phyloP scores from a whole-genome alignment of 352 stramenopile species.

The Globisporangium spinosum region DNA sequence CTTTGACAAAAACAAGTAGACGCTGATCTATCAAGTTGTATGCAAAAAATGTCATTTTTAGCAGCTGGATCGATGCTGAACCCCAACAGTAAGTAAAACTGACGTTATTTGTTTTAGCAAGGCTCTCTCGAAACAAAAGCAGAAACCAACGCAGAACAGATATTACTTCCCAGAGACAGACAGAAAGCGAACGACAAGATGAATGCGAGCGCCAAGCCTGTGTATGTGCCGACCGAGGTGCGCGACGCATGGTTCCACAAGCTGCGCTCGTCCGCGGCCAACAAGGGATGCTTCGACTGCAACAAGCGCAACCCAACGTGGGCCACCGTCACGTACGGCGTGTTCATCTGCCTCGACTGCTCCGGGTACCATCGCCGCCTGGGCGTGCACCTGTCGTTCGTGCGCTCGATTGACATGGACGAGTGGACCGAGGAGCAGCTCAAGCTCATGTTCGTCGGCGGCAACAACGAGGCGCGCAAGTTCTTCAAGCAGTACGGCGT shows the following conservation, averaged over 20 bases:
- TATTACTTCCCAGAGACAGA: neutral
- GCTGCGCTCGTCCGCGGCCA: conserved; percentile 65
- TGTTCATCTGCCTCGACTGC: conserved; percentile 96
- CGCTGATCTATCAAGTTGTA: neutral
- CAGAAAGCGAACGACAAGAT: conserved; percentile 14
- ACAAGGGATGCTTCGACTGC: conserved; percentile 96
- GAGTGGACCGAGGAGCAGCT: conserved; percentile 95
- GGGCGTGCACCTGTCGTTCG: conserved; percentile 93
- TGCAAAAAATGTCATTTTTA: neutral
- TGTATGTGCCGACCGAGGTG: conserved; percentile 69
- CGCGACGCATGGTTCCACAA: conserved; percentile 88
- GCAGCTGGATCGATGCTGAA: neutral
- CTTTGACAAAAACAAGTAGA: neutral
- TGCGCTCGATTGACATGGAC: conserved; percentile 95
- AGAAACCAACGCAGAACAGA: conserved; percentile 7
- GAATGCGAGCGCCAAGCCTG: conserved; percentile 41
- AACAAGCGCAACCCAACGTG: conserved; percentile 94
- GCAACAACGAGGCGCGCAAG: conserved; percentile 90
- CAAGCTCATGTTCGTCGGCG: conserved; percentile 89
- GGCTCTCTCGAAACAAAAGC: neutral
- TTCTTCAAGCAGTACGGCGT: conserved; percentile 93
- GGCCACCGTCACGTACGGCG: conserved; percentile 93
- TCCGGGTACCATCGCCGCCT: conserved; percentile 91
- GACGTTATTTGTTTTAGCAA: neutral
- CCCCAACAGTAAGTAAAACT: neutral